A percentile compares a stretch with the other conserved stretches of the same genome.
Conservation (phyloP, 495 filamentous ascomycete species). For the Penicillium verhagenii region DNA sequence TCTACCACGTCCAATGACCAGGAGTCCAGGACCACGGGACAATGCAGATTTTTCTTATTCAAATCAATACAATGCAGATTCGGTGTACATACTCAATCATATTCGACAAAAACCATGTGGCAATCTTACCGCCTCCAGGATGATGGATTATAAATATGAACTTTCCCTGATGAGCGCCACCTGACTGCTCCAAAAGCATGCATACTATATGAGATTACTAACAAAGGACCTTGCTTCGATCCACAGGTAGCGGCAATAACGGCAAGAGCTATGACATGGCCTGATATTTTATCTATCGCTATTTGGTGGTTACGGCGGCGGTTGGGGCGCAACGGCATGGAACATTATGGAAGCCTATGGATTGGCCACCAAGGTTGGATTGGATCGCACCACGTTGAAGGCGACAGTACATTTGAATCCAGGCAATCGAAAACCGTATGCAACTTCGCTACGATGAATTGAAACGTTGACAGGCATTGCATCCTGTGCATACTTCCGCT, state of each 20-base stretch:
- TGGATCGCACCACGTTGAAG: not conserved
- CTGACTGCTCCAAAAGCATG: too few species aligned
- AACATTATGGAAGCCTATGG: constrained; percentile 2
- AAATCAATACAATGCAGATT: not conserved
- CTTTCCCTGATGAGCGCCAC: too few species aligned
- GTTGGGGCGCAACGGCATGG: not conserved
- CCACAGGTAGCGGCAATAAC: too few species aligned
- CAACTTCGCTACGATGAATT: too few species aligned
- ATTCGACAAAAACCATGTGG: not conserved
- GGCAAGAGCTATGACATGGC: not conserved
- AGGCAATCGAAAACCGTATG: too few species aligned
- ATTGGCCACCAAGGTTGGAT: not conserved
- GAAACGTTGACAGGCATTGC: too few species aligned
- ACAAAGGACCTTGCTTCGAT: too few species aligned
- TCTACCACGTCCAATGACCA: not conserved
- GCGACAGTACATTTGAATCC: too few species aligned
- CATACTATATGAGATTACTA: too few species aligned
- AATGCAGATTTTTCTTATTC: constrained; percentile 13
- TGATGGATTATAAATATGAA: not conserved
- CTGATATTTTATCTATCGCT: not conserved
- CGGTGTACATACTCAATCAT: not conserved
- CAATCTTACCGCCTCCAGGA: too few species aligned
- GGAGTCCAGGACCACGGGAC: constrained; percentile 9
- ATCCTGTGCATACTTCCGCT: too few species aligned
- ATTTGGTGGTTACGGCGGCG: not conserved